Conservation (phyloP, 768 basidiomycete genomes). For the Saitozyma sp. region DNA sequence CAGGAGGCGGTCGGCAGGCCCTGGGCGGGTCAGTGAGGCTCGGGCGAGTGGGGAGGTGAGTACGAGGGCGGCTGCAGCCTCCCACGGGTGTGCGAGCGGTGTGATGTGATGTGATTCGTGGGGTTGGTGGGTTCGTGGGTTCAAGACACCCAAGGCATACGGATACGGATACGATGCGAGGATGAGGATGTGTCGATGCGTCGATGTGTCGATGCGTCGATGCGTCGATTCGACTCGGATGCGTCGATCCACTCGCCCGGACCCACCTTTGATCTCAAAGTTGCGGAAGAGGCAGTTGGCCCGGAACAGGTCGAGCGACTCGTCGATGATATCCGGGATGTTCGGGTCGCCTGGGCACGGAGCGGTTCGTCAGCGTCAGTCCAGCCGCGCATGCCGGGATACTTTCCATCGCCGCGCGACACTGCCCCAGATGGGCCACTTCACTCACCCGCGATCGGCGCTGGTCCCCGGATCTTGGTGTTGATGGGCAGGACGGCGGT, state of each 20-base stretch:
- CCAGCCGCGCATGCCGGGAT: no score
- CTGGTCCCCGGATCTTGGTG: slow-evolving; percentile 88
- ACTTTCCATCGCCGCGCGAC: no score
- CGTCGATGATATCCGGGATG: slow-evolving; percentile 86
- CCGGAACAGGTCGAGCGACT: slow-evolving; percentile 93
- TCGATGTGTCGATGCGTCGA: neutral
- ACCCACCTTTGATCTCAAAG: slow-evolving; percentile 88
- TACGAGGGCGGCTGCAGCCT: neutral
- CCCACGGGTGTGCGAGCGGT: neutral
- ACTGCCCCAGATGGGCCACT: neutral
- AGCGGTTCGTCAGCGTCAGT: slow-evolving; percentile 5
- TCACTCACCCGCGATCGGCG: slow-evolving; percentile 62
- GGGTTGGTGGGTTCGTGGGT: no score
- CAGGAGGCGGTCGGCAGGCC: slow-evolving; percentile 89
- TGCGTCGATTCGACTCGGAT: neutral
- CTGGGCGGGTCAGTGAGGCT: slow-evolving; percentile 16
- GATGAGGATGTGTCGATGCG: no score
- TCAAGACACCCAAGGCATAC: no score
- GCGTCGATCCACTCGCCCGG: neutral
- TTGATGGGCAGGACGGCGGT: slow-evolving; percentile 85
- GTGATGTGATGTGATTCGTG: no score
- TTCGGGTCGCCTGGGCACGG: slow-evolving; percentile 68
- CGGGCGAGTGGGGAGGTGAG: no score
- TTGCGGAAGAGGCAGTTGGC: slow-evolving; percentile 99
- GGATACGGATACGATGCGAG: no score